phyloP scores from a whole-genome alignment of 176 grass and related monocot genomes.

The Oryza coarctata region DNA sequence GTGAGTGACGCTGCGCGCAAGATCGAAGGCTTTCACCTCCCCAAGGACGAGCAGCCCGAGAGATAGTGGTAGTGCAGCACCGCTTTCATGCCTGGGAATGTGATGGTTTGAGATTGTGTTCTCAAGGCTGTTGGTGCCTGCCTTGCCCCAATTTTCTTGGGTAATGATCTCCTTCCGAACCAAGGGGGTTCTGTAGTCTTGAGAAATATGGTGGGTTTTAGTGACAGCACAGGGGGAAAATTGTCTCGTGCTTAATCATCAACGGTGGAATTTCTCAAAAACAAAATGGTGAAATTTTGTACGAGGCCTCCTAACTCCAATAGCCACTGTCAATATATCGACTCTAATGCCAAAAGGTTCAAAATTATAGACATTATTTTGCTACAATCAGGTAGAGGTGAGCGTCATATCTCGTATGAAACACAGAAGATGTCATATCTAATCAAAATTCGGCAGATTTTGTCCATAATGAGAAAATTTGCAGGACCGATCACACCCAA shows the following conservation, averaged over 20 bases:
- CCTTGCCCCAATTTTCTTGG: background rate
- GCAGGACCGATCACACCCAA: background rate
- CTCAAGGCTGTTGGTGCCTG: background rate
- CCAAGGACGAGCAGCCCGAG: slow-evolving; percentile 45
- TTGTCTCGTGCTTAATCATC: background rate
- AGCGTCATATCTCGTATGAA: background rate
- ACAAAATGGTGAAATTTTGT: slow-evolving; percentile 19
- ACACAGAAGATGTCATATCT: background rate
- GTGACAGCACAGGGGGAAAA: background rate
- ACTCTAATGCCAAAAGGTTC: background rate
- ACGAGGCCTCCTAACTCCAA: background rate
- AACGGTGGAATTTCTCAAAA: background rate
- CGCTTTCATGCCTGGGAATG: background rate
- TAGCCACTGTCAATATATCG: background rate
- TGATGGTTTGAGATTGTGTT: slow-evolving; percentile 12
- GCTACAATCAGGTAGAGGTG: too few species aligned
- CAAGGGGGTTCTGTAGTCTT: background rate
- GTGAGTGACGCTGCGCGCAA: slow-evolving; percentile 51
- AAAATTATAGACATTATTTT: too few species aligned
- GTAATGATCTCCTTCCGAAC: background rate
- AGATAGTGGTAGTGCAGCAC: background rate
- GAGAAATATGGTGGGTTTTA: background rate
- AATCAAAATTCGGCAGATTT: background rate
- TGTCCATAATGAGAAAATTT: background rate
- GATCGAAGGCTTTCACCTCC: slow-evolving; percentile 57